Evolutionary conservation across 768 basidiomycete genomes (phyloP).

Genomic region (Suillus subluteus): DNA sequence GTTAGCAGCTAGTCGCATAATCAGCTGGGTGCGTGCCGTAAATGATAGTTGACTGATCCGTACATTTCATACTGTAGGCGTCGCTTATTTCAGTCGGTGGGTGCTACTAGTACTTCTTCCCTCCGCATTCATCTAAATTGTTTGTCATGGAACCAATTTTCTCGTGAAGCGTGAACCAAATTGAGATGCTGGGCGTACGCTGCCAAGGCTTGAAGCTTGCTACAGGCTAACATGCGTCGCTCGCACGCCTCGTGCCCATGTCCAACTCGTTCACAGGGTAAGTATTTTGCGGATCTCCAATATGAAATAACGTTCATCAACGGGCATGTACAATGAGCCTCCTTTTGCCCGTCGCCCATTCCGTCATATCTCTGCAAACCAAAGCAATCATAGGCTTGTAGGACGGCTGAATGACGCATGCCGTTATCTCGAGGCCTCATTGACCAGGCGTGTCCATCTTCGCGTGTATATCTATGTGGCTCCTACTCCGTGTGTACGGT

Average conservation of each 20-base stretch:
- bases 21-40: conserved; percentile 1
- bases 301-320: conserved; percentile 4
- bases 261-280: neutral
- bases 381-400: neutral
- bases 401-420: conserved; percentile 3
- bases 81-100: neutral
- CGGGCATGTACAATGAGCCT: conserved; percentile 1
- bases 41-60: neutral
- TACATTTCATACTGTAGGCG: neutral
- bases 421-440: conserved; percentile 18
- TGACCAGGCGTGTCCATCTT: conserved; percentile 23
- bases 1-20: neutral
- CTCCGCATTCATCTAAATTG: neutral
- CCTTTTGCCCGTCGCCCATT: conserved; percentile 7
- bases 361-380: neutral
- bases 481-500: conserved; percentile 3
- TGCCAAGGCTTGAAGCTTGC: too few species aligned
- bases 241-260: neutral
- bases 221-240: neutral
- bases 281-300: neutral
- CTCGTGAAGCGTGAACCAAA: neutral
- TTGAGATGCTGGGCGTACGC: neutral
- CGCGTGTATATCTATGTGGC: conserved; percentile 24
- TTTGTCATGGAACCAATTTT: neutral
- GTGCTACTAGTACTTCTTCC: neutral